Evolutionary conservation across 768 basidiomycete species (phyloP).

Genomic region (Mycena floridula): DNA sequence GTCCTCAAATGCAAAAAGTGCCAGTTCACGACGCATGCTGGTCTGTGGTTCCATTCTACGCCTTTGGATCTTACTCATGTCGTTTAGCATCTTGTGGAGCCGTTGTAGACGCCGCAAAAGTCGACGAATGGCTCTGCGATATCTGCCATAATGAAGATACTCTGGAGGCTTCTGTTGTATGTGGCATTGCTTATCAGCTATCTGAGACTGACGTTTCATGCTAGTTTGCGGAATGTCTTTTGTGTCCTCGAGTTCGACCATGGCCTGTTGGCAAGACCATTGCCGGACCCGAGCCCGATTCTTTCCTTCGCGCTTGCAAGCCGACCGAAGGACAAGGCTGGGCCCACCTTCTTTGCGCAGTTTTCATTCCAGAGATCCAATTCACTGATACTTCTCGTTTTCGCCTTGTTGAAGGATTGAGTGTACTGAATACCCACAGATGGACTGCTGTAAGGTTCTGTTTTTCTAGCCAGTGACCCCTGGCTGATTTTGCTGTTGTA

Average conservation of each 20-base stretch:
- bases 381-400: slow-evolving; percentile 73
- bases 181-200: slow-evolving; percentile 13
- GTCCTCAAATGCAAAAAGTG: slow-evolving; percentile 82
- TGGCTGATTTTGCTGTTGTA: slow-evolving; percentile 22
- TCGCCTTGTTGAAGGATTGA: slow-evolving; percentile 82
- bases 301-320: slow-evolving; percentile 72
- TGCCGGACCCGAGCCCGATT: slow-evolving; percentile 45
- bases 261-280: slow-evolving; percentile 43
- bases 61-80: slow-evolving; percentile 4
- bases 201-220: background rate
- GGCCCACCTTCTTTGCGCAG: slow-evolving; percentile 87
- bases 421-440: slow-evolving; percentile 59
- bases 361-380: slow-evolving; percentile 79
- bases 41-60: slow-evolving; percentile 30
- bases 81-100: slow-evolving; percentile 62
- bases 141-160: slow-evolving; percentile 81
- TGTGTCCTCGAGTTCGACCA: slow-evolving; percentile 58
- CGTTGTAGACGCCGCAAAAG: slow-evolving; percentile 50
- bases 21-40: slow-evolving; percentile 73
- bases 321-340: slow-evolving; percentile 92
- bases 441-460: slow-evolving; percentile 62
- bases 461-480: background rate
- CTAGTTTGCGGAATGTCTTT: slow-evolving; percentile 77
- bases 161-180: slow-evolving; percentile 75
- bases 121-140: slow-evolving; percentile 82